Base-by-base conservation (phyloP, 331 rosid species). In the Rhamnella rubrinervis region DNA sequence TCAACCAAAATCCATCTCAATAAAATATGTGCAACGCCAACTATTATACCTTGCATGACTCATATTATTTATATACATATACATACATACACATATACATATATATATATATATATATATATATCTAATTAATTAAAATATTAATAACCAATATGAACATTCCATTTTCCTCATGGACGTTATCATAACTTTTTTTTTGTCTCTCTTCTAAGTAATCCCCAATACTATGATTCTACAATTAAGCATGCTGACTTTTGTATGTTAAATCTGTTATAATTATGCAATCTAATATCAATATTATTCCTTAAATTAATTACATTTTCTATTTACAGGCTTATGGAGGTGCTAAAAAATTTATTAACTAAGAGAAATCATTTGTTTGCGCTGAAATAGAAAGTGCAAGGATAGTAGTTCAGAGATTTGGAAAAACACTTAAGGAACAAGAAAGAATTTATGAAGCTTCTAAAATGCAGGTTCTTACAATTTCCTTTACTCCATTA, bases 371-470 rank as follows among this genome's bases (percentile, higher is more conserved):
- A 63, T 93, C 97, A 63, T 93, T 91, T 80, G 97, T 95, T 50
- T 93, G 98, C 71, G 98, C 98, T 51, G 98, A 93, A 85, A 91
- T 93, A 50, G 95, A 91, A 75, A 93, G 98, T 62, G 98, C 98
- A 31, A 84, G 97, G 79, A 74, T 89, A 19, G 93, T 93, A 19
- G 97, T 91, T 55, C 83, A 82, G 70, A 89, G 97, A 91, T 88
- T 93, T 70, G 97, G 97, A 61, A 88, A 88, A 76, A 97, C 98
- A 23, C 23, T 23, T 23, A 1, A 23, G 1, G 23, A 93, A 56
- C 92, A 85, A 78, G 96, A 83, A 68, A 83, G 70, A 71, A 80
- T 63, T 61, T 72, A 72, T 5, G 82, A 80, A 68, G 85, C 88
- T 82, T 86, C 96, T 21, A 87, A 80, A 70, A 82, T 77, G 56